phyloP scores from a whole-genome alignment of 2,329 filamentous ascomycete species.

The Penicillium sp. region DNA sequence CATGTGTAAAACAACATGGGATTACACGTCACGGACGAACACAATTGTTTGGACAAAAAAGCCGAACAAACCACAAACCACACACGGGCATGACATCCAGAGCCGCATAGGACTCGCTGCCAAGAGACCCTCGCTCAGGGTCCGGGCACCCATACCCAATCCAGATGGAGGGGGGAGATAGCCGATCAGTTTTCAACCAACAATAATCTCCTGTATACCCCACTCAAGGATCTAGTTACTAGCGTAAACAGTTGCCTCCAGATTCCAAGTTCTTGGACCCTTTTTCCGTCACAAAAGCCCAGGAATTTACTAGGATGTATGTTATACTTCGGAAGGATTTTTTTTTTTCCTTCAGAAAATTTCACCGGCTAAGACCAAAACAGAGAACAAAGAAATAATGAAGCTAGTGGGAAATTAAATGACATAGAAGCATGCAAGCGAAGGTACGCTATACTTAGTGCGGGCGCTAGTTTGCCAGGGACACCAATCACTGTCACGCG shows the following conservation, averaged over 20 bases:
- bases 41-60: background rate
- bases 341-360: background rate
- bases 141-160: slow-evolving; percentile 7
- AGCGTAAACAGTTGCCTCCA: no score
- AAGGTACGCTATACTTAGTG: background rate
- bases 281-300: background rate
- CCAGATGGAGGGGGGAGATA: background rate
- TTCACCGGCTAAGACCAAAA: background rate
- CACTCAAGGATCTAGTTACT: background rate
- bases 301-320: background rate
- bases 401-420: background rate
- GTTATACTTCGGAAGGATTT: no score
- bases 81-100: slow-evolving; percentile 13
- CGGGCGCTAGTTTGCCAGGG: slow-evolving; percentile 1
- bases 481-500: slow-evolving; percentile 7
- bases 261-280: no score
- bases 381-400: background rate
- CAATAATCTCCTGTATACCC: background rate
- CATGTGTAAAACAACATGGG: background rate
- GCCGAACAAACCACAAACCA: background rate
- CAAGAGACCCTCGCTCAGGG: slow-evolving; percentile 4
- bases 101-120: slow-evolving; percentile 19
- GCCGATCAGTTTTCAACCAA: background rate
- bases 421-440: background rate
- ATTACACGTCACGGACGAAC: background rate